phyloP scores from a whole-genome alignment of 768 basidiomycete genomes.

The Chalciporus pseudorubinellus region DNA sequence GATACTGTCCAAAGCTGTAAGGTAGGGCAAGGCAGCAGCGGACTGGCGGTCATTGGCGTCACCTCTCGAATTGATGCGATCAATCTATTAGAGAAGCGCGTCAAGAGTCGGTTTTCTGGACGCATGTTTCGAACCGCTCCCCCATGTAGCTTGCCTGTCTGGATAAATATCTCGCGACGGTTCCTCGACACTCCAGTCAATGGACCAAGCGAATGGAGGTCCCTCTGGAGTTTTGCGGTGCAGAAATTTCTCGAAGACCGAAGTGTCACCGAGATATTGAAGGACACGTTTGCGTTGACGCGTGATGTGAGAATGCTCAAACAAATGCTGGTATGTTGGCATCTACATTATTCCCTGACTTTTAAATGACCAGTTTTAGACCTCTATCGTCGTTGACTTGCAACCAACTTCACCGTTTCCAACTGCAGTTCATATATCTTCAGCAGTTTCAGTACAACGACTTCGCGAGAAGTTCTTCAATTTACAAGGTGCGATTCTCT shows the following conservation, averaged over 20 bases:
- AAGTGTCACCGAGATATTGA: slow-evolving; percentile 43
- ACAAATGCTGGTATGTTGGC: slow-evolving; percentile 57
- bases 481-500: slow-evolving; percentile 47
- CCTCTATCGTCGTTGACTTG: slow-evolving; percentile 43
- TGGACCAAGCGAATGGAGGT: slow-evolving; percentile 50
- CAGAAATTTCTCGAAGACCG: slow-evolving; percentile 54
- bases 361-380: slow-evolving; percentile 34
- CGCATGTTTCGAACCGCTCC: slow-evolving; percentile 78
- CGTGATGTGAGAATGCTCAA: slow-evolving; percentile 58
- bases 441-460: slow-evolving; percentile 51
- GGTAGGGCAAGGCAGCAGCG: slow-evolving; percentile 54
- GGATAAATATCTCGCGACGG: slow-evolving; percentile 47
- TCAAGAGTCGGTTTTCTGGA: slow-evolving; percentile 96
- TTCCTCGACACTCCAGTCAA: slow-evolving; percentile 39
- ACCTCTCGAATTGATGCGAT: slow-evolving; percentile 87
- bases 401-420: slow-evolving; percentile 54
- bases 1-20: slow-evolving; percentile 90
- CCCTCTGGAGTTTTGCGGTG: slow-evolving; percentile 56
- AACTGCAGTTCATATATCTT: slow-evolving; percentile 40
- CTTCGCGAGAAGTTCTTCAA: slow-evolving; percentile 51
- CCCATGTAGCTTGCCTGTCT: slow-evolving; percentile 47
- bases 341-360: background rate
- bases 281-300: slow-evolving; percentile 59
- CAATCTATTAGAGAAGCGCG: slow-evolving; percentile 89
- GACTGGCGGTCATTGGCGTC: slow-evolving; percentile 82